A percentile compares a stretch with the other conserved stretches of the same genome.
phyloP scores from a whole-genome alignment of 2,329 filamentous ascomycete species.

The Colletotrichum higginsianum region DNA sequence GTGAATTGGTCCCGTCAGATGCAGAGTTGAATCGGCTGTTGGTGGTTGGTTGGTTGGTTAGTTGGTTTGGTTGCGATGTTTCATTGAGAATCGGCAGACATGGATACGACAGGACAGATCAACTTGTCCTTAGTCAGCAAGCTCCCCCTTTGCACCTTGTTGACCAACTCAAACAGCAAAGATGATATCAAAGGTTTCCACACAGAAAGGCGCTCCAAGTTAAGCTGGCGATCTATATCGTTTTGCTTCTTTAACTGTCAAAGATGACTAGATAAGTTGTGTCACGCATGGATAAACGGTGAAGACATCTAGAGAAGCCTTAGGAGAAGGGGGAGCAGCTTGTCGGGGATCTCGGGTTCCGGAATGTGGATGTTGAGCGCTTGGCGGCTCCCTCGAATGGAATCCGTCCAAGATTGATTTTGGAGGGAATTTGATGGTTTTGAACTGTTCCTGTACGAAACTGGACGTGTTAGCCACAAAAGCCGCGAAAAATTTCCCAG shows the following conservation, averaged over 20 bases:
- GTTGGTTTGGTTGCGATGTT: not conserved
- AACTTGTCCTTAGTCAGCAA: slow-evolving; percentile 24
- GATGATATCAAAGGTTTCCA: no score
- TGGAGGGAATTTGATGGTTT: no score
- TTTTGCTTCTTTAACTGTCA: rapidly evolving
- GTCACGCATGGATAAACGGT: not conserved
- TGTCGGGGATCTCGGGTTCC: not conserved
- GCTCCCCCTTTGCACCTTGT: not conserved
- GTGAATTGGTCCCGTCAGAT: slow-evolving; percentile 18
- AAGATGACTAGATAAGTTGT: not conserved
- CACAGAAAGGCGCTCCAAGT: not conserved
- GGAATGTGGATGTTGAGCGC: not conserved
- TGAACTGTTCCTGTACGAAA: no score
- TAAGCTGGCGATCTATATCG: no score
- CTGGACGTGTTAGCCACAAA: no score
- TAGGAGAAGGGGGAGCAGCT: not conserved
- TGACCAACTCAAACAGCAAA: not conserved
- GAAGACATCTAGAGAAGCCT: not conserved
- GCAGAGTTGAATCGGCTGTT: not conserved
- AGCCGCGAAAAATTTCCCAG: no score
- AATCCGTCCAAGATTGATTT: no score
- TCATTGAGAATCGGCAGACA: slow-evolving; percentile 2
- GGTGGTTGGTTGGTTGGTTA: not conserved
- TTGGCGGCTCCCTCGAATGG: not conserved
- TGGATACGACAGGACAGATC: slow-evolving; percentile 15